Base-by-base conservation (phyloP, 1,284 basidiomycete genomes). In the Chondrostereum purpureum region DNA sequence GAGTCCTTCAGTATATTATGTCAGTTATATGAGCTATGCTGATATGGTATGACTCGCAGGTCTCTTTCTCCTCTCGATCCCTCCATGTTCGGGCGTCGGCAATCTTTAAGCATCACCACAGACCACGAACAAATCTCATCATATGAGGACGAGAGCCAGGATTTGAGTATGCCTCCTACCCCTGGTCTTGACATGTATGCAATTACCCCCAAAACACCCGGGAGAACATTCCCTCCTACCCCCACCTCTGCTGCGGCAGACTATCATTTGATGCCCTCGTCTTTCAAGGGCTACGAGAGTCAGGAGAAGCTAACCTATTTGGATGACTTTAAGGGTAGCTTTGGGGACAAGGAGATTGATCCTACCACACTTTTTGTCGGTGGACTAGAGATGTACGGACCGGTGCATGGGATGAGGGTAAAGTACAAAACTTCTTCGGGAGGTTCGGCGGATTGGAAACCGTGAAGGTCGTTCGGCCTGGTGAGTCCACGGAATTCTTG, bases 361-460 rank as follows among this genome's bases (percentile, higher is more conserved):
- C 80, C 78, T 0, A 77, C 72, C 2, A 80, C 83, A 0, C 67
- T 88, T 17, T 88, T 88, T 56, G 80, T 88, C 20, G 85, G 86
- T 11, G 85, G 85, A 2, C 66, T 88, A 34, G 80, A 84, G 53
- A 73, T 78, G 57, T 69, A 68, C 52, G 80, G 79, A 5, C 68
- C 76, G 4, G 68, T 18, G 72, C 75, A 3, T 88, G 86, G 86
- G 73, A 80, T 42, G 83, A 88, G 56, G 66, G 67, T 6, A 79
- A 73, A 50, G 66, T 88, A 17, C 65, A 61, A 33, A 56, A 59
- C 3, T 67, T 81, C 34, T 88, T 88, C 56, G 66, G 68, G 11
- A 70, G 68, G 54, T 88, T 80, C 54, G 81, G 78, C n/a, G 69
- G 69, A 2, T 65, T 88, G 8, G 75, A 80, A 52, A 71, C 67